phyloP scores from a whole-genome alignment of 176 grass and related monocot genomes.

The Ensete glaucum region DNA sequence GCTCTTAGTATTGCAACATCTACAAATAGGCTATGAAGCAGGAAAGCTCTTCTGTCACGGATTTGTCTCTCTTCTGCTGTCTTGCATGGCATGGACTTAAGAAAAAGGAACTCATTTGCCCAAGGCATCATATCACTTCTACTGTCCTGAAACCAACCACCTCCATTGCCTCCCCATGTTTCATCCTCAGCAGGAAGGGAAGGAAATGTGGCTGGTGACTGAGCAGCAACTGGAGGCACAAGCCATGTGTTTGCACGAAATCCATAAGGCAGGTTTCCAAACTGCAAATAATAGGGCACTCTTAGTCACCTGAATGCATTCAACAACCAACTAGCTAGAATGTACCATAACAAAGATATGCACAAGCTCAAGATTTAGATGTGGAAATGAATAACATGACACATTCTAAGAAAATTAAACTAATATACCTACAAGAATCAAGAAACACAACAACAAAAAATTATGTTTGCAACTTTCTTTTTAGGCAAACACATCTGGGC shows the following conservation, averaged over 20 bases:
- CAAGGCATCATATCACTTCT: conserved; percentile 64
- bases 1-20: conserved; percentile 87
- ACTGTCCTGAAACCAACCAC: conserved; percentile 73
- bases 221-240: conserved; percentile 79
- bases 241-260: conserved; percentile 99
- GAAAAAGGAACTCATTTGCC: conserved; percentile 83
- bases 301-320: neutral
- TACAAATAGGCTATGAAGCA: conserved; percentile 89
- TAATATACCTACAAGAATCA: neutral
- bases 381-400: neutral
- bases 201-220: conserved; percentile 69
- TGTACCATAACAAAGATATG: neutral
- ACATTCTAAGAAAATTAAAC: neutral
- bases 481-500: neutral
- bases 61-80: conserved; percentile 86
- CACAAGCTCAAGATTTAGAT: neutral
- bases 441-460: too few species aligned
- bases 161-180: conserved; percentile 89
- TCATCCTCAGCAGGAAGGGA: conserved; percentile 89
- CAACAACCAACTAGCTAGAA: neutral
- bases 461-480: neutral
- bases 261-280: conserved; percentile 95
- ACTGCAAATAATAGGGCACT: conserved; percentile 43
- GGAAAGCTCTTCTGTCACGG: conserved; percentile 83
- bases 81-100: conserved; percentile 94